phyloP scores from a whole-genome alignment of 495 filamentous ascomycete species.

The Aspergillus olivimuriae region DNA sequence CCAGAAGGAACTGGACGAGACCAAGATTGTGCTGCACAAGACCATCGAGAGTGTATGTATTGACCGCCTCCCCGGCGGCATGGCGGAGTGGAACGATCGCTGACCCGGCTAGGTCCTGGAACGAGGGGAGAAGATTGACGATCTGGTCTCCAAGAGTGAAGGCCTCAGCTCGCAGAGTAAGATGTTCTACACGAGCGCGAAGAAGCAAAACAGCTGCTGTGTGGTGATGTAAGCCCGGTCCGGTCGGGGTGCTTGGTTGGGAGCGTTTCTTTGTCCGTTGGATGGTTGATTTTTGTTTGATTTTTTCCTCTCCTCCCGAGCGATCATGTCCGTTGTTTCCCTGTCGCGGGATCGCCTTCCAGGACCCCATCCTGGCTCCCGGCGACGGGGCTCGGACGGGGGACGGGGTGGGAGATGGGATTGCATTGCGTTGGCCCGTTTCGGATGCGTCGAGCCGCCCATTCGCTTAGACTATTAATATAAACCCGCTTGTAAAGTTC shows the following conservation, averaged over 20 bases:
- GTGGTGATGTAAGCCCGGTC: constrained; percentile 2
- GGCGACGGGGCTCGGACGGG: too few relatives aligned
- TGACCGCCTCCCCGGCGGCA: neutral
- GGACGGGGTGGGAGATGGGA: too few relatives aligned
- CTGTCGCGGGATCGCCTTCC: too few relatives aligned
- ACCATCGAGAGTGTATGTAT: constrained; percentile 41
- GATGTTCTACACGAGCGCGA: constrained; percentile 74
- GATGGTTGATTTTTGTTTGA: neutral
- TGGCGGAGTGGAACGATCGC: neutral
- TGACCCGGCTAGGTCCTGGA: constrained; percentile 54
- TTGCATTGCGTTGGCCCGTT: too few relatives aligned
- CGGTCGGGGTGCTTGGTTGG: too few relatives aligned
- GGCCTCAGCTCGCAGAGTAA: constrained; percentile 84
- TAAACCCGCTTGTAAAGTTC: too few relatives aligned
- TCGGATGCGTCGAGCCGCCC: too few relatives aligned
- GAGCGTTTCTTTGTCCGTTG: neutral
- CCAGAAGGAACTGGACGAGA: constrained; percentile 94
- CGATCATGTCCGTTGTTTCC: too few relatives aligned
- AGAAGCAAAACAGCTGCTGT: constrained; percentile 22
- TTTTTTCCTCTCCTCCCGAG: neutral
- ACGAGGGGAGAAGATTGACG: constrained; percentile 82
- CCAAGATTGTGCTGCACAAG: constrained; percentile 95
- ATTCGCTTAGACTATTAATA: too few relatives aligned
- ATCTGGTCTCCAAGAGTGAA: constrained; percentile 81
- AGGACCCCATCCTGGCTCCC: too few relatives aligned